Conservation (phyloP, 2,329 filamentous ascomycete genomes). For the Xylaria sp. region DNA sequence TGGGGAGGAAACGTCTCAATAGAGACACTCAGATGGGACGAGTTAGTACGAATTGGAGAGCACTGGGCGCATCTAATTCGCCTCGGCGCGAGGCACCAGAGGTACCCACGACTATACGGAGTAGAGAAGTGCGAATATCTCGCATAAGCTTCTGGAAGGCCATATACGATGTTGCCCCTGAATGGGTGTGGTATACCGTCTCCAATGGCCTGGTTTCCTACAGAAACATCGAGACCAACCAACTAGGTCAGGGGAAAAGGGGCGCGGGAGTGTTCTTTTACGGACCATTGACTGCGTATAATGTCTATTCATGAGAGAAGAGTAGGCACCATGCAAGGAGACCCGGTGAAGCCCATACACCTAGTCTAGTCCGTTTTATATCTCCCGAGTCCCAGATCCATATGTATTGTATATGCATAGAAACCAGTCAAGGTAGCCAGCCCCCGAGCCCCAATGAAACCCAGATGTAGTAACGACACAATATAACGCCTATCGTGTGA, state of each 20-base stretch:
- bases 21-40: no score
- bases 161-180: neutral
- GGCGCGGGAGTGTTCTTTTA: neutral
- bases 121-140: neutral
- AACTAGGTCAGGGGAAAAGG: neutral
- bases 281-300: neutral
- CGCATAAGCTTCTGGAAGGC: no score
- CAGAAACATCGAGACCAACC: no score
- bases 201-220: neutral
- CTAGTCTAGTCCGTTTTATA: neutral
- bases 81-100: neutral
- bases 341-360: neutral
- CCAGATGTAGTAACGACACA: neutral
- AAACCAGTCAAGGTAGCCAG: no score
- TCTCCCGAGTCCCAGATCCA: neutral
- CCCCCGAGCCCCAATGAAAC: neutral
- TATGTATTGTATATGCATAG: no score
- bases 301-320: neutral
- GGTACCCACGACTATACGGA: neutral
- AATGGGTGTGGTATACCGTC: neutral
- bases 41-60: no score
- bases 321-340: neutral
- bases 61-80: no score
- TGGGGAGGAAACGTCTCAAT: no score
- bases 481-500: neutral